Conservation (phyloP, 371 early-diverging fungal species). For the Actinomortierella wolfii region DNA sequence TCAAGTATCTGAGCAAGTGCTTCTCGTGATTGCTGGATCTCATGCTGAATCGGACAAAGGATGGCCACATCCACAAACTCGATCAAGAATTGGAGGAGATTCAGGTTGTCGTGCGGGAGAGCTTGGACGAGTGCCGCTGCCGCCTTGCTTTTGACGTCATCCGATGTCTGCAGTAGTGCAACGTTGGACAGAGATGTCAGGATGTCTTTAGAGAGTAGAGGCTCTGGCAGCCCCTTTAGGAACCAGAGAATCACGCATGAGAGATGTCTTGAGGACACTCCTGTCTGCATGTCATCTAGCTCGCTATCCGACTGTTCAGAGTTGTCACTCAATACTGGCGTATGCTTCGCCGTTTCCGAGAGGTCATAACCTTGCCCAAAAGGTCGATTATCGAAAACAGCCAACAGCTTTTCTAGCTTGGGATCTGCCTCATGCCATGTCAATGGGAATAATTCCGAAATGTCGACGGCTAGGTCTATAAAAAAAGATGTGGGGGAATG, state of each 20-base stretch:
- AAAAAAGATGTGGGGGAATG: no score
- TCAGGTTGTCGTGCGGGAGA: constrained; percentile 5
- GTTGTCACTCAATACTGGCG: no score
- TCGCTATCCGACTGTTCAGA: background rate
- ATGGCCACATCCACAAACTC: constrained; percentile 19
- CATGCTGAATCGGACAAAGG: constrained; percentile 7
- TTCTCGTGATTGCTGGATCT: background rate
- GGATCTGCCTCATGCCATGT: constrained; percentile 12
- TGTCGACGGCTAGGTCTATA: no score
- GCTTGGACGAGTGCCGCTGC: constrained; percentile 11
- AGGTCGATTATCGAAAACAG: constrained; percentile 14
- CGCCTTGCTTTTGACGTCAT: constrained; percentile 16
- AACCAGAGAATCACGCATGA: constrained; percentile 22
- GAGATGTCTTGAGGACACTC: constrained; percentile 13
- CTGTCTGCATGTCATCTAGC: background rate
- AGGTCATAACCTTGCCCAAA: constrained; percentile 18
- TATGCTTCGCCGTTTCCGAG: background rate
- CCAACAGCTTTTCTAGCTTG: constrained; percentile 12
- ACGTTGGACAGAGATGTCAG: constrained; percentile 11
- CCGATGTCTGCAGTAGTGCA: constrained; percentile 12
- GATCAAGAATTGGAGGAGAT: constrained; percentile 20
- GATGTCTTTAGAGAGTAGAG: constrained; percentile 15
- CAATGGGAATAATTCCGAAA: constrained; percentile 6
- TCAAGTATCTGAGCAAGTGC: no score
- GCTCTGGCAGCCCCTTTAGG: constrained; percentile 16